A percentile compares a stretch with the other conserved stretches of the same genome.
phyloP scores from a whole-genome alignment of 257 asterid genomes.

The Penstemon newberryi region DNA sequence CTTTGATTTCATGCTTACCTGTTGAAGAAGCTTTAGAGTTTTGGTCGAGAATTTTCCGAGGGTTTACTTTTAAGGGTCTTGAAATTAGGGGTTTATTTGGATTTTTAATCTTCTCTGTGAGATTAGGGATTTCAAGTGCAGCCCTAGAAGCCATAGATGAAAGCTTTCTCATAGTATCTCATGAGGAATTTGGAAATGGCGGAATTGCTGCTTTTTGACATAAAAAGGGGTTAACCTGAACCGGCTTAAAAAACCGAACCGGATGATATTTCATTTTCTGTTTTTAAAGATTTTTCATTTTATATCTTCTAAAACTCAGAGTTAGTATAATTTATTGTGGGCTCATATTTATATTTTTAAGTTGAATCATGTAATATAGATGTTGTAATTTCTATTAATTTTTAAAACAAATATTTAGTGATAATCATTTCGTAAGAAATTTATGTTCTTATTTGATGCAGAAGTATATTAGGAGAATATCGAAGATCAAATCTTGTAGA shows the following conservation, averaged over 20 bases:
- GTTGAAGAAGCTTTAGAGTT: slow-evolving; percentile 34
- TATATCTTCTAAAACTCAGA: too few relatives aligned
- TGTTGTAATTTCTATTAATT: too few relatives aligned
- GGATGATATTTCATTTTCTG: not conserved
- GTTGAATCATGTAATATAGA: too few relatives aligned
- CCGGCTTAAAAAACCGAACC: slow-evolving; percentile 2
- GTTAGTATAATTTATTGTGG: too few relatives aligned
- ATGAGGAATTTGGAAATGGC: slow-evolving; percentile 25
- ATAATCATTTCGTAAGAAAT: too few relatives aligned
- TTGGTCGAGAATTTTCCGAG: slow-evolving; percentile 26
- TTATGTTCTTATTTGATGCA: too few relatives aligned
- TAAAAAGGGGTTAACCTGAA: not conserved
- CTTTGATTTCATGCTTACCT: slow-evolving; percentile 43
- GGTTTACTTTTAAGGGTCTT: slow-evolving; percentile 30
- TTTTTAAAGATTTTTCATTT: too few relatives aligned
- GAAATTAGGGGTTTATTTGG: slow-evolving; percentile 27
- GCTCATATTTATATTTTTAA: too few relatives aligned
- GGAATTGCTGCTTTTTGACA: slow-evolving; percentile 5
- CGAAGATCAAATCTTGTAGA: too few relatives aligned
- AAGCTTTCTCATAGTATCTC: slow-evolving; percentile 58
- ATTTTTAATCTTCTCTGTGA: slow-evolving; percentile 21
- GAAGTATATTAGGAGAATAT: too few relatives aligned
- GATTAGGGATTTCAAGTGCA: slow-evolving; percentile 39
- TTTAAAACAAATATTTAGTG: too few relatives aligned
- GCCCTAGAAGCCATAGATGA: slow-evolving; percentile 66